Evolutionary conservation across 306 rosid species (phyloP).

Genomic region (Leucaena leucocephala): DNA sequence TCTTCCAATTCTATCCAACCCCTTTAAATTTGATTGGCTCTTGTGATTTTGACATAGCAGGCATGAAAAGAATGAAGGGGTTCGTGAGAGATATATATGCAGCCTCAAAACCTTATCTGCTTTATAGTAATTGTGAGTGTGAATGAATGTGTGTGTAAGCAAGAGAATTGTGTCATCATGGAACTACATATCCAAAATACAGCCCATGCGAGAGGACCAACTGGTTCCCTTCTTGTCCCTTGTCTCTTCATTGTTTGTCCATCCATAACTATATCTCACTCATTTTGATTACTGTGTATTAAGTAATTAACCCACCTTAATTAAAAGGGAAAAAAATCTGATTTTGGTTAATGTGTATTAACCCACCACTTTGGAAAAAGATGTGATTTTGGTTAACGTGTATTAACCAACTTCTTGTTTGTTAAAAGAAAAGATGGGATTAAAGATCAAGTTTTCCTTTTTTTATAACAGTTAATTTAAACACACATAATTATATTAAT

Average conservation of each 20-base stretch:
- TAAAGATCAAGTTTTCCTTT: too few relatives aligned
- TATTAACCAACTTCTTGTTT: slow-evolving; percentile 19
- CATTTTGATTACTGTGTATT: not conserved
- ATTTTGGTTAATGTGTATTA: not conserved
- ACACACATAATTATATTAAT: too few relatives aligned
- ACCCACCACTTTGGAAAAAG: not conserved
- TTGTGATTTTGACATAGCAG: slow-evolving; percentile 22
- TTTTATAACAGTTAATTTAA: too few relatives aligned
- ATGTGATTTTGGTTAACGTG: not conserved
- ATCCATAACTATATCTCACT: not conserved
- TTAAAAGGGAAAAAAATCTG: not conserved
- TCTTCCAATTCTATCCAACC: not conserved
- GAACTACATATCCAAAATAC: not conserved
- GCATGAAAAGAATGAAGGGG: not conserved
- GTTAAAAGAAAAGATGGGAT: too few relatives aligned
- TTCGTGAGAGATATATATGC: slow-evolving; percentile 36
- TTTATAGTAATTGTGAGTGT: not conserved
- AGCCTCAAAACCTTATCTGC: slow-evolving; percentile 30
- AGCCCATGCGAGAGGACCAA: not conserved
- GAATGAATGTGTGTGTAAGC: not conserved
- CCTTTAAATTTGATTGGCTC: not conserved
- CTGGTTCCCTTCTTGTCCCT: slow-evolving; percentile 1
- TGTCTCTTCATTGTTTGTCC: not conserved
- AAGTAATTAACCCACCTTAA: not conserved
- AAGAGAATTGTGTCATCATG: not conserved